Base-by-base conservation (phyloP, 192 early-diverging fungal genomes). In the Coemansia guatemalensis region DNA sequence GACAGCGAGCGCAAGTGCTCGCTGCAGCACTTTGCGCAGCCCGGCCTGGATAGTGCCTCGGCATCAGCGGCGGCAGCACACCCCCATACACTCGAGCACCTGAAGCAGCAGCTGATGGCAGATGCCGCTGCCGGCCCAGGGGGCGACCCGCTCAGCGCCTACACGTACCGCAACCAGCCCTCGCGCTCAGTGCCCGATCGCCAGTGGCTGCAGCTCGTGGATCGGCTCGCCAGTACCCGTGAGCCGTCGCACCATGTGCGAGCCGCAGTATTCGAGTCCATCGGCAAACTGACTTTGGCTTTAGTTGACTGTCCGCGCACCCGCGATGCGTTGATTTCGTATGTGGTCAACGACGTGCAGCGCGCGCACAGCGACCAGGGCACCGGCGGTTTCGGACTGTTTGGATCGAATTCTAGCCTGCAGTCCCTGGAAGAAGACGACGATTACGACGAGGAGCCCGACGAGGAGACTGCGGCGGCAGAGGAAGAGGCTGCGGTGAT, bases 201-300 rank as follows among this genome's bases (percentile, higher is more conserved):
- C 48, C 76, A 79, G 48, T 83, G 82, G 82, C 59, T 77, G 56
- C 65, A 69, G 63, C 63, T 81, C 9, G 56, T 83, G 0, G 74
- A 76, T 8, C 57, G 78, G 9, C 66, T 83, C 35, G 54, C 71
- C 17, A 62, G 78, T n/a, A 25, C 70, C 17, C 77, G 78, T 32
- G 82, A 83, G 68, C 78, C 74, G 20, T 81, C 78, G 48, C 68
- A 68, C 47, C 70, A 75, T 32, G 82, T 83, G n/a, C 64, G 78
- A 0, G 73, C 77, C 0, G 77, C 82, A 1, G 65, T 83, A 41
- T 83, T 80, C 23, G 77, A 81, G 67, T 69, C 71, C 1, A 59
- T 74, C 7, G 82, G 82, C 2, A 62, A 64, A 29, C 64, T 81
- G 23, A 60, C 73, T 17, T 32, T 83, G 59, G 82, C 82, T 1